A percentile compares a stretch with the other conserved stretches of the same genome.
Evolutionary conservation across 345 rosid species (phyloP).

Genomic region (Garcia nutans): DNA sequence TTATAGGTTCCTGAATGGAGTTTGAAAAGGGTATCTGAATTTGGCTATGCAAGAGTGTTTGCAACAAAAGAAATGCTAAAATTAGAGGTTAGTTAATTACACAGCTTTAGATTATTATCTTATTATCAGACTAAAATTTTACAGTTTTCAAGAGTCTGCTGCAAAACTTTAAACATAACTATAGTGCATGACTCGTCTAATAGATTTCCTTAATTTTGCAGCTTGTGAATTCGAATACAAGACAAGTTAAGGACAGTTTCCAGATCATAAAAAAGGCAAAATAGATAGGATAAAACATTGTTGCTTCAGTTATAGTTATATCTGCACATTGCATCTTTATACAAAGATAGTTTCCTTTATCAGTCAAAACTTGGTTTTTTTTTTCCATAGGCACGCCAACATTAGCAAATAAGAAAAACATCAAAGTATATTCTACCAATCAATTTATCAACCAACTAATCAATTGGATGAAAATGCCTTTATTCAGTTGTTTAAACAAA

Average conservation of each 20-base stretch:
- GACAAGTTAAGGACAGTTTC: slow-evolving; percentile 42
- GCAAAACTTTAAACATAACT: no score
- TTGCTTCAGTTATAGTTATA: no score
- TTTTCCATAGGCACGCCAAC: no score
- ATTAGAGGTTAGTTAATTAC: slow-evolving; percentile 43
- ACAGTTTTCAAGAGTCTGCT: background rate
- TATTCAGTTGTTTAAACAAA: no score
- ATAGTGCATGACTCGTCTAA: background rate
- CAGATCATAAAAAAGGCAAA: slow-evolving; percentile 34
- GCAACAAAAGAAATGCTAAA: slow-evolving; percentile 42
- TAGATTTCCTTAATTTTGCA: slow-evolving; percentile 31
- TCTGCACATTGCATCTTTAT: background rate
- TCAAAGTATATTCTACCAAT: no score
- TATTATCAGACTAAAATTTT: no score
- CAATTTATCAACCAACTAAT: background rate
- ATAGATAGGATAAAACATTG: background rate
- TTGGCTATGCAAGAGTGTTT: slow-evolving; percentile 49
- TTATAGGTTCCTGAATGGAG: slow-evolving; percentile 47
- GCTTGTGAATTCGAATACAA: slow-evolving; percentile 44
- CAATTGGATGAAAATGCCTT: no score
- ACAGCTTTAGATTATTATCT: background rate
- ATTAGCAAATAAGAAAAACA: no score
- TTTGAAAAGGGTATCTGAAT: slow-evolving; percentile 46
- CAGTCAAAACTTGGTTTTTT: no score
- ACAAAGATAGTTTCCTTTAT: no score